Evolutionary conservation across 495 filamentous ascomycete species (phyloP).

Genomic region (Alectoria sarmentosa): DNA sequence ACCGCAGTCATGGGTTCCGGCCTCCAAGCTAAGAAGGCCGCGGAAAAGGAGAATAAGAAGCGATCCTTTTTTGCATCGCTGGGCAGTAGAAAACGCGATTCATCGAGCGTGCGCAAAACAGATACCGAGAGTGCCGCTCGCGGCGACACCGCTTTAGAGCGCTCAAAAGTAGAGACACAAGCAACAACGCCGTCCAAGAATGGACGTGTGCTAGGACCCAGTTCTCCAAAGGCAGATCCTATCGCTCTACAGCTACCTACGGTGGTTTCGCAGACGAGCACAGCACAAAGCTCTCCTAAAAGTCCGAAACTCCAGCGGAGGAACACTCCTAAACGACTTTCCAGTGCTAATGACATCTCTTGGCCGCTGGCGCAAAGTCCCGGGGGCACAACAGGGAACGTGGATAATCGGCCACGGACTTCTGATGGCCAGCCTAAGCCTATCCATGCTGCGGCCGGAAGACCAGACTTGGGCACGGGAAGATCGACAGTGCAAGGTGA

Average conservation of each 20-base stretch:
- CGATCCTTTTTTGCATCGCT: constrained; percentile 37
- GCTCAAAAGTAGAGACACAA: constrained; percentile 31
- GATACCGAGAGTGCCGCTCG: constrained; percentile 30
- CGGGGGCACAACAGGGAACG: constrained; percentile 7
- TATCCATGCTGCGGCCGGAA: constrained; percentile 1
- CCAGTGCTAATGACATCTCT: constrained; percentile 17
- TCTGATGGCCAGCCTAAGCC: constrained; percentile 15
- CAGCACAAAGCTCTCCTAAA: constrained; percentile 21
- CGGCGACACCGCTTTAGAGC: constrained; percentile 35
- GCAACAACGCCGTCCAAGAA: constrained; percentile 15
- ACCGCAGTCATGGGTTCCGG: constrained; percentile 33
- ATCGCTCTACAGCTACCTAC: constrained; percentile 18
- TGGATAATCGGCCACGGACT: constrained; percentile 18
- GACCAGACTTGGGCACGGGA: constrained; percentile 23
- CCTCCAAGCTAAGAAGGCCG: constrained; percentile 36
- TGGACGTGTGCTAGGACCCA: constrained; percentile 10
- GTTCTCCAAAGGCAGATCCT: constrained; percentile 23
- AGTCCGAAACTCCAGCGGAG: constrained; percentile 25
- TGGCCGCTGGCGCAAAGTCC: constrained; percentile 24
- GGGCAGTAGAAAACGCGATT: constrained; percentile 36
- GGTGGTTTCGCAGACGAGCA: constrained; percentile 14
- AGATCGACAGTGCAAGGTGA: constrained; percentile 25
- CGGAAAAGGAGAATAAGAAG: constrained; percentile 34
- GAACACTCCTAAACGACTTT: constrained; percentile 19
- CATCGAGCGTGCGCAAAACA: constrained; percentile 29